Base-by-base conservation (phyloP, 2,329 filamentous ascomycete species). In the Periconia digitata region DNA sequence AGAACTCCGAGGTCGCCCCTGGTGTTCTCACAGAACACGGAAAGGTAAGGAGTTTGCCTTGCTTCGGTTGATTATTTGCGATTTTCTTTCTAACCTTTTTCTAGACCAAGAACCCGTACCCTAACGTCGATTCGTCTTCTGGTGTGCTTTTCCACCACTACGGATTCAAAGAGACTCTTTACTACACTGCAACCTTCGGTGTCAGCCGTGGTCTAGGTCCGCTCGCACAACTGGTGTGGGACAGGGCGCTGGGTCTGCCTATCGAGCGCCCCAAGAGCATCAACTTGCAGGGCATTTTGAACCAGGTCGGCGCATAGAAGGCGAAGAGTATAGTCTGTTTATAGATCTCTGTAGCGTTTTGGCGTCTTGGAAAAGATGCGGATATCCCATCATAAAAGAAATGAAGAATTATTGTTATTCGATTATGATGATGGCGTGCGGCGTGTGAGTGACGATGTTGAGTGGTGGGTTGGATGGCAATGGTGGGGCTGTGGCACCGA, bases 251-350 rank as follows among this genome's bases (percentile, higher is more conserved):
- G 54, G 94, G 94, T 45, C 78, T 97, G 69, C 94, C 94, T 10
- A 99, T 99, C 66, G 94, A 99, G 84, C 82, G 92, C 54, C 94
- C 94, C 42, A 99, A 99, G 88, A 95, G 90, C 74, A 95, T 97
- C 70, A 94, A 96, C 75, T 79, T 99, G 47, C 81, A 89, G 72
- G 92, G 92, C 10, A 76, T 99, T 59, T 76, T 96, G 59, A 87
- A 92, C 60, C 72, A 75, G 59, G 73, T 76, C 20, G 66, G 71
- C 46, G 63, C 56, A 23, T 64, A 60, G 46, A 49, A 12, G 21
- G 16, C 36, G 22, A 22, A 38, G 37, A 23, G 6, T 10, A 13
- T 18, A 51, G 44, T 47, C 44, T 58, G 52, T 54, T 55, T 43
- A 64, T 60, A 59, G 43, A 54, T 21, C 44, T 27, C 41, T 53